Percentiles rank a stretch among this genome's conserved stretches.
phyloP scores from a whole-genome alignment of 352 stramenopile species.

The Phytophthora gonapodyides region DNA sequence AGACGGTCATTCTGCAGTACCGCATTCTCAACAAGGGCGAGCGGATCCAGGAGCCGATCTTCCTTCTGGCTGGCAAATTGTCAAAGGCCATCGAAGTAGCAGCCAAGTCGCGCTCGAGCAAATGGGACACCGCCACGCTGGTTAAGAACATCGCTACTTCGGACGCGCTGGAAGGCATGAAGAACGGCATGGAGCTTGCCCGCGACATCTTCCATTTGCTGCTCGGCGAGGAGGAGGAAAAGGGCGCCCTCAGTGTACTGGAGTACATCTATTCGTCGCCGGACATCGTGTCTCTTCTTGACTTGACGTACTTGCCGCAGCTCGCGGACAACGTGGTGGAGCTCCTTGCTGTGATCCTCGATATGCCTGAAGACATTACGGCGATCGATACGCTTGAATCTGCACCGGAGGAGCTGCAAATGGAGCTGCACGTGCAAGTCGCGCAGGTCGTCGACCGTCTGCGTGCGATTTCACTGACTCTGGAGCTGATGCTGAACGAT shows the following conservation, averaged over 20 bases:
- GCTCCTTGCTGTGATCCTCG: constrained; percentile 72
- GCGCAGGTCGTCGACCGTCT: constrained; percentile 63
- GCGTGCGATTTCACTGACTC: constrained; percentile 43
- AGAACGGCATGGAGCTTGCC: constrained; percentile 60
- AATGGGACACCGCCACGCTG: constrained; percentile 54
- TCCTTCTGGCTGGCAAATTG: constrained; percentile 76
- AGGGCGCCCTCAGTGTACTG: constrained; percentile 56
- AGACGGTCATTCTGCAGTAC: constrained; percentile 87
- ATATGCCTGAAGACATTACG: constrained; percentile 78
- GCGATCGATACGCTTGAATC: constrained; percentile 46
- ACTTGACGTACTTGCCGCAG: constrained; percentile 62
- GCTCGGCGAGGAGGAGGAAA: constrained; percentile 58
- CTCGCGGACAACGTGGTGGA: constrained; percentile 76
- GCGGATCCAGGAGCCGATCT: constrained; percentile 79
- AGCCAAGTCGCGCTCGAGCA: constrained; percentile 51
- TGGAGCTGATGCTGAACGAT: constrained; percentile 71
- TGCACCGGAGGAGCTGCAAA: constrained; percentile 47
- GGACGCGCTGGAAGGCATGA: constrained; percentile 60
- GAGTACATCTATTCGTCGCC: constrained; percentile 64
- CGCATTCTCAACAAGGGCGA: constrained; percentile 74
- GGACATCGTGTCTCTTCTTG: constrained; percentile 60
- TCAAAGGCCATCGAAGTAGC: constrained; percentile 67
- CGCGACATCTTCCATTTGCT: constrained; percentile 75
- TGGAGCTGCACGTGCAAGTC: constrained; percentile 76
- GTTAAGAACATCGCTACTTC: constrained; percentile 67